A percentile compares a stretch with the other conserved stretches of the same genome.
These are phyloP conservation scores for Acorus calamus DNA, from an alignment of 106 monocot genomes.

Conservation along the genomic window DNA sequence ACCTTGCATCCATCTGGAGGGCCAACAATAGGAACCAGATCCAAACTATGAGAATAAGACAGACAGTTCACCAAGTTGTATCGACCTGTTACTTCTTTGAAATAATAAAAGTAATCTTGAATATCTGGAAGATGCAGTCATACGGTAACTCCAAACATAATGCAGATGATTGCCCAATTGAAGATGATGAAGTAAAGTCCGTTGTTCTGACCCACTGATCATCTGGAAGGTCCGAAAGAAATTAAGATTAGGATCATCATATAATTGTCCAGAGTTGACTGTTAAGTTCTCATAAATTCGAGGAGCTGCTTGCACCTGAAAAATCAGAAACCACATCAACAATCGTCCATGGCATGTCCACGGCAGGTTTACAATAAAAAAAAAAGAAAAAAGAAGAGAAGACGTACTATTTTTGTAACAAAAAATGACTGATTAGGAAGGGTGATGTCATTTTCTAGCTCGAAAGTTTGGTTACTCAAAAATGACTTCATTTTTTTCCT, in stretches of 20 bases:
- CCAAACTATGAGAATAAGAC: constrained; percentile 43
- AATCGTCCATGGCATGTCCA: too few relatives aligned
- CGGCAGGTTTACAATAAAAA: too few relatives aligned
- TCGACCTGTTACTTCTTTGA: constrained; percentile 23
- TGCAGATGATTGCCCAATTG: constrained; percentile 68
- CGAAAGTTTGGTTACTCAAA: too few relatives aligned
- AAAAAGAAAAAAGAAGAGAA: too few relatives aligned
- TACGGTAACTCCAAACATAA: constrained; percentile 61
- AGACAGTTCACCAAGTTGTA: constrained; percentile 18
- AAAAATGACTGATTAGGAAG: too few relatives aligned
- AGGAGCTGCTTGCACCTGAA: constrained; percentile 69
- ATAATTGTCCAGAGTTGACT: constrained; percentile 5
- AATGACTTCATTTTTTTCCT: too few relatives aligned
- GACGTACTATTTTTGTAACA: too few relatives aligned
- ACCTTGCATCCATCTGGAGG: constrained; percentile 22
- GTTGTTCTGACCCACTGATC: constrained; percentile 79
- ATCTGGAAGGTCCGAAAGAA: constrained; percentile 48
- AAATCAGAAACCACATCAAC: neutral
- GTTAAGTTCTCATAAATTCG: constrained; percentile 33
- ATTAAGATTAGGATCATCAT: constrained; percentile 27
- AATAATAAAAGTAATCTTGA: constrained; percentile 37
- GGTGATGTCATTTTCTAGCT: too few relatives aligned
- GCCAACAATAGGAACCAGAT: constrained; percentile 64
- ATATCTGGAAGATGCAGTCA: constrained; percentile 38
- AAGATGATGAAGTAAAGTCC: constrained; percentile 59